These are phyloP conservation scores for Chrysosporium keratinophilum DNA, from an alignment of 2,329 filamentous ascomycete species.

Conservation along the genomic window DNA sequence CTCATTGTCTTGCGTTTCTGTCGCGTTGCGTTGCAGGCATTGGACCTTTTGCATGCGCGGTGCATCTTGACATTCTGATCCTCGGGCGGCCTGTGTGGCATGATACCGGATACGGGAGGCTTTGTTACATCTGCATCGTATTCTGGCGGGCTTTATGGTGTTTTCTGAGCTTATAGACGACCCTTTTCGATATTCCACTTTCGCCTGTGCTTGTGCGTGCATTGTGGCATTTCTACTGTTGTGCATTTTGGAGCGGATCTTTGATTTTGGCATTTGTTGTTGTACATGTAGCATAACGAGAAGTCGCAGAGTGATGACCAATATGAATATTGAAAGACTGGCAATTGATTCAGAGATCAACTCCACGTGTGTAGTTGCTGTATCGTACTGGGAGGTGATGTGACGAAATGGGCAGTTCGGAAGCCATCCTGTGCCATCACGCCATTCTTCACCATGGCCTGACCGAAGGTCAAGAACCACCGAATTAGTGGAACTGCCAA, in stretches of 20 bases:
- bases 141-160: neutral
- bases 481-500: too few species aligned
- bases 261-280: too few species aligned
- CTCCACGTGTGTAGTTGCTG: neutral
- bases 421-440: too few species aligned
- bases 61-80: neutral
- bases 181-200: neutral
- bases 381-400: too few species aligned
- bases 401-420: too few species aligned
- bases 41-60: neutral
- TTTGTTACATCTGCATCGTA: conserved; percentile 1
- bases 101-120: neutral
- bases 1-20: neutral
- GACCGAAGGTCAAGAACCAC: too few species aligned
- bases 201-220: neutral
- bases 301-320: too few species aligned
- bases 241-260: too few species aligned
- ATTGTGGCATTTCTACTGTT: neutral
- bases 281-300: too few species aligned
- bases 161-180: neutral
- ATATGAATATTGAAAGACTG: too few species aligned
- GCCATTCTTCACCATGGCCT: too few species aligned
- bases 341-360: neutral
- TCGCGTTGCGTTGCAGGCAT: too few species aligned
- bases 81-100: neutral